Conservation (phyloP, 106 monocot species). For the Allium fistulosum region DNA sequence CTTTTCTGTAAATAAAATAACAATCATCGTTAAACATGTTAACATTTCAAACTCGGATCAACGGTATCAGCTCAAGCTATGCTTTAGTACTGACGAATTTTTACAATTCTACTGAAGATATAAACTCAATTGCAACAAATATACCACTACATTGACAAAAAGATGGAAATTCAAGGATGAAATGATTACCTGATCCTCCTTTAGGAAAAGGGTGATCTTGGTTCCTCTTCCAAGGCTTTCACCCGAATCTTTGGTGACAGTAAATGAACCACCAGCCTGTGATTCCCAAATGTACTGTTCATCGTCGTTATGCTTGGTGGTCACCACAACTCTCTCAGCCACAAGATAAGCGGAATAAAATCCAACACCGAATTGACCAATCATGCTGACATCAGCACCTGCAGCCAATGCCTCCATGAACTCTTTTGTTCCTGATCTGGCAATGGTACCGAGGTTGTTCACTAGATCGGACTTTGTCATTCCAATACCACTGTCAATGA, state of each 20-base stretch:
- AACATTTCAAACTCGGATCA: too few relatives aligned
- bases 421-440: constrained; percentile 22
- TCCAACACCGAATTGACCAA: constrained; percentile 24
- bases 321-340: constrained; percentile 24
- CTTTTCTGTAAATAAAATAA: too few relatives aligned
- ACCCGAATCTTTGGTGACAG: constrained; percentile 18
- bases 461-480: constrained; percentile 25
- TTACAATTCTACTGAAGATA: too few relatives aligned
- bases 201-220: constrained; percentile 22
- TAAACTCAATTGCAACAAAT: too few relatives aligned
- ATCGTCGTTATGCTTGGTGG: constrained; percentile 22
- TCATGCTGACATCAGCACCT: constrained; percentile 23
- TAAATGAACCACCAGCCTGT: constrained; percentile 20
- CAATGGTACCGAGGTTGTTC: constrained; percentile 25
- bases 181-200: constrained; percentile 20
- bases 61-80: too few relatives aligned
- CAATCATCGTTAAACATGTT: too few relatives aligned
- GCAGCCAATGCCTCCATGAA: constrained; percentile 25
- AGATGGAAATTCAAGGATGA: too few relatives aligned
- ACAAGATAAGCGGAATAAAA: constrained; percentile 28
- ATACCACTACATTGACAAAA: too few relatives aligned
- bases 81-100: too few relatives aligned
- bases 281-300: constrained; percentile 27
- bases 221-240: constrained; percentile 20
- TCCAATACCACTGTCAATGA: constrained; percentile 23